Percentiles rank a stretch among this genome's conserved stretches.
Evolutionary conservation across 306 rosid species (phyloP).

Genomic region (Cucumis melo): DNA sequence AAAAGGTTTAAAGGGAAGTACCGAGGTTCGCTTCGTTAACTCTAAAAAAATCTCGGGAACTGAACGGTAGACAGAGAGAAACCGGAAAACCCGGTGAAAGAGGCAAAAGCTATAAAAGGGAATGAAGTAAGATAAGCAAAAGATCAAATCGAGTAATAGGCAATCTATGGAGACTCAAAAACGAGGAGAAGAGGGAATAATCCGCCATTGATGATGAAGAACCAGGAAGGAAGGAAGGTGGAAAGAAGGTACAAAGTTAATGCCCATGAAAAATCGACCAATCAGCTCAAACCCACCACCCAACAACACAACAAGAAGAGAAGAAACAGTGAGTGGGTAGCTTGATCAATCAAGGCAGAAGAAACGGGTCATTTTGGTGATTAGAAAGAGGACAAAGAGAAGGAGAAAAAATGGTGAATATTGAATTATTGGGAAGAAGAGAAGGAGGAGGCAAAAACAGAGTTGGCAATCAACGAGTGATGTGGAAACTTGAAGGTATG

Average conservation of each 20-base stretch:
- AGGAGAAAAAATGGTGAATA: background rate
- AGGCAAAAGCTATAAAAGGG: slow-evolving; percentile 45
- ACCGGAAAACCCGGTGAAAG: slow-evolving; percentile 14
- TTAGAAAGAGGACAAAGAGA: background rate
- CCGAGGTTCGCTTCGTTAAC: background rate
- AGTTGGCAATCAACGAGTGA: background rate
- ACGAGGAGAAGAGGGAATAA: slow-evolving; percentile 4
- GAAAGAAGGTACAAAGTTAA: background rate
- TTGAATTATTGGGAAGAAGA: background rate
- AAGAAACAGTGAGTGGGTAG: background rate
- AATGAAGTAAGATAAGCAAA: slow-evolving; percentile 78
- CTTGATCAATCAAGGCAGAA: background rate
- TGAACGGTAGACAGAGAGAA: slow-evolving; percentile 1
- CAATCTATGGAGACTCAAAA: slow-evolving; percentile 39
- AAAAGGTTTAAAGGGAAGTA: background rate
- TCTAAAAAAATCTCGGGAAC: slow-evolving; percentile 3
- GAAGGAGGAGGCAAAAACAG: background rate
- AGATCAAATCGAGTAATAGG: slow-evolving; percentile 71
- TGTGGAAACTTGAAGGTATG: background rate
- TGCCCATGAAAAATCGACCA: slow-evolving; percentile 1
- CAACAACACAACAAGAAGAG: background rate
- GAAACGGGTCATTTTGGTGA: background rate
- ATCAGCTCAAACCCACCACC: background rate
- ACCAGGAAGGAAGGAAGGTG: background rate
- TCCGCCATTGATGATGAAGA: slow-evolving; percentile 33